Conservation (phyloP, 345 rosid species). For the Bruguiera parviflora region DNA sequence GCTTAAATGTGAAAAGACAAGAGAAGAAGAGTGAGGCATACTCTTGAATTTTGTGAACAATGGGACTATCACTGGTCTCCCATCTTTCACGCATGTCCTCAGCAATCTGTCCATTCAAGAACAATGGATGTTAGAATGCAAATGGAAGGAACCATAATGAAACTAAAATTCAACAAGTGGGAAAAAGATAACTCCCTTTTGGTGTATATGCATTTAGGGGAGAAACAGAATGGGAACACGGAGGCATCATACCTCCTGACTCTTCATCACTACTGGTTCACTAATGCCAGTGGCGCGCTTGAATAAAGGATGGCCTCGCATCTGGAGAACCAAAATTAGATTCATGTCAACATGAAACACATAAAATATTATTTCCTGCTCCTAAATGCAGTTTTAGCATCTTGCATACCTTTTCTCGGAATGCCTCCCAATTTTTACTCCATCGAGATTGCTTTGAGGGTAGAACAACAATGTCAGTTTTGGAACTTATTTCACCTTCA, state of each 20-base stretch:
- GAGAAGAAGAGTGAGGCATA: conserved; percentile 31
- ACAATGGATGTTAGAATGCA: conserved; percentile 12
- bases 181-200: not conserved
- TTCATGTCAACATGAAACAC: not conserved
- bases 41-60: conserved; percentile 98
- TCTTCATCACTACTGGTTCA: conserved; percentile 80
- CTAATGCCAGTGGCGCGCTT: conserved; percentile 63
- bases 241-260: conserved; percentile 72
- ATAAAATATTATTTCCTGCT: not conserved
- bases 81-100: conserved; percentile 91
- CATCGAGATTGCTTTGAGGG: conserved; percentile 64
- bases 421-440: conserved; percentile 71
- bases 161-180: not conserved
- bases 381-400: not conserved
- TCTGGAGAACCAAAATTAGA: conserved; percentile 32
- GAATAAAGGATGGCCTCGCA: conserved; percentile 70
- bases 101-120: conserved; percentile 56
- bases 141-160: not conserved
- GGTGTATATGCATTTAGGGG: not conserved
- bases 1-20: not conserved
- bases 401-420: conserved; percentile 56
- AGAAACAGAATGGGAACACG: no score
- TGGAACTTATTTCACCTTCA: conserved; percentile 69
- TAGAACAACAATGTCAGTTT: conserved; percentile 64
- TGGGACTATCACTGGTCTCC: conserved; percentile 94